Percentiles rank a stretch among this genome's conserved stretches.
Evolutionary conservation across 306 rosid species (phyloP).

Genomic region (Inga laurina): DNA sequence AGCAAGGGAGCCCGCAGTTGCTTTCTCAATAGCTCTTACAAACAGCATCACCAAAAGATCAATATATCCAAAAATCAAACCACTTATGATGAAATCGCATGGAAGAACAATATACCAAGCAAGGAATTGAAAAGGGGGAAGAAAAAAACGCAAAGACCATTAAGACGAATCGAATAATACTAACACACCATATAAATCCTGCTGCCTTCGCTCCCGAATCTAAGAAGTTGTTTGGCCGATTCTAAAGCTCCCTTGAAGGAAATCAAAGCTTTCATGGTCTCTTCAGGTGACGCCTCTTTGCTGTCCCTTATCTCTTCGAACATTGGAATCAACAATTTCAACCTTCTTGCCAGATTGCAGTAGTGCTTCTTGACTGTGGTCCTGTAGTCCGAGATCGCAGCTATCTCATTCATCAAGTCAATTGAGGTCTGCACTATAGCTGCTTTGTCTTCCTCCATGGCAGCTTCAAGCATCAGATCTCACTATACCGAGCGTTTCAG

Average conservation of each 20-base stretch:
- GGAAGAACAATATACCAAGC: background rate
- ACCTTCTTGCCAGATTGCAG: constrained; percentile 81
- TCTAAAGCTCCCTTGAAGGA: constrained; percentile 62
- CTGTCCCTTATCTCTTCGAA: constrained; percentile 88
- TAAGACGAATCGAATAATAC: background rate
- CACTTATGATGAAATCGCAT: background rate
- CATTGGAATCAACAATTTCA: constrained; percentile 88
- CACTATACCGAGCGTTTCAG: constrained; percentile 30
- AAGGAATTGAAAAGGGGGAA: background rate
- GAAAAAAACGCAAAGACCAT: background rate
- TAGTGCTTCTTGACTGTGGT: constrained; percentile 83
- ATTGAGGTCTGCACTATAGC: constrained; percentile 51
- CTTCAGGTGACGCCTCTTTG: constrained; percentile 43
- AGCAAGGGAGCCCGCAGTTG: background rate
- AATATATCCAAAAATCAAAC: constrained; percentile 4
- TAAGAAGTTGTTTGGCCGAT: constrained; percentile 73
- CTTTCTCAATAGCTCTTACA: constrained; percentile 13
- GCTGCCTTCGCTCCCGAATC: constrained; percentile 82
- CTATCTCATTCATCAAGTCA: constrained; percentile 66
- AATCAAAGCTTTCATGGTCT: constrained; percentile 57
- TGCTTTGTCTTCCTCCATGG: constrained; percentile 73
- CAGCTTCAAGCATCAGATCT: constrained; percentile 33
- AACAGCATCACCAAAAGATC: background rate
- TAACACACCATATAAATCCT: constrained; percentile 89
- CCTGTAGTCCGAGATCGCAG: constrained; percentile 79